Percentiles rank a stretch among this genome's conserved stretches.
phyloP scores from a whole-genome alignment of 306 rosid genomes.

The Dalbergia cochinchinensis region DNA sequence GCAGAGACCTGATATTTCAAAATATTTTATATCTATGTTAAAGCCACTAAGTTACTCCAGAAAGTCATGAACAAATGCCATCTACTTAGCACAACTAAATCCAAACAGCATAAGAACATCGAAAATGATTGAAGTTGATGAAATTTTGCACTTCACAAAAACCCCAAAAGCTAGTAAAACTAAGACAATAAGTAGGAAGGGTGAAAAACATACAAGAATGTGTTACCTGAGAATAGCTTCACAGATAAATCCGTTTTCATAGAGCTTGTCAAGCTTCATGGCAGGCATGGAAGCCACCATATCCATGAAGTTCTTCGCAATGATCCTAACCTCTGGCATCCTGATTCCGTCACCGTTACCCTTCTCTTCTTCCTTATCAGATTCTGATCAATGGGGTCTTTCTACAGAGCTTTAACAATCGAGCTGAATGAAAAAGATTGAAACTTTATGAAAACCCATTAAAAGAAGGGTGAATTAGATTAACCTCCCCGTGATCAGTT shows the following conservation, averaged over 20 bases:
- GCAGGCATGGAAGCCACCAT: conserved; percentile 98
- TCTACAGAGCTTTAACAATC: conserved; percentile 9
- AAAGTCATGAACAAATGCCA: conserved; percentile 24
- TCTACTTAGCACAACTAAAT: conserved; percentile 14
- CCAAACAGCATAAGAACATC: not conserved
- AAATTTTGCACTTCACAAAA: conserved; percentile 16
- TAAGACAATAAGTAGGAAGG: not conserved
- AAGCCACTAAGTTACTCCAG: conserved; percentile 29
- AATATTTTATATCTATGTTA: not conserved
- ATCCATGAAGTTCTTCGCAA: conserved; percentile 98
- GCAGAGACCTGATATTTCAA: conserved; percentile 75
- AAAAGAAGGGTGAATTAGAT: not conserved
- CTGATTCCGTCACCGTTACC: conserved; percentile 46
- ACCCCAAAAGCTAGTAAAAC: conserved; percentile 9
- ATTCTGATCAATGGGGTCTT: conserved; percentile 17
- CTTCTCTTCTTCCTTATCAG: conserved; percentile 12
- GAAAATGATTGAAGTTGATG: conserved; percentile 30
- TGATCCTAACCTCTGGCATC: conserved; percentile 96
- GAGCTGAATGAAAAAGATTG: not conserved
- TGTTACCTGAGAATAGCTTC: conserved; percentile 90
- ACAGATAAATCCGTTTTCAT: conserved; percentile 86
- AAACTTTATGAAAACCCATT: conserved; percentile 19
- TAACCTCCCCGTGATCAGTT: too few species aligned
- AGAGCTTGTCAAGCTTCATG: conserved; percentile 91
- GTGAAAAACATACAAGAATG: not conserved